Conservation (phyloP, 441 rosid genomes). For the Erysimum cheiri region DNA sequence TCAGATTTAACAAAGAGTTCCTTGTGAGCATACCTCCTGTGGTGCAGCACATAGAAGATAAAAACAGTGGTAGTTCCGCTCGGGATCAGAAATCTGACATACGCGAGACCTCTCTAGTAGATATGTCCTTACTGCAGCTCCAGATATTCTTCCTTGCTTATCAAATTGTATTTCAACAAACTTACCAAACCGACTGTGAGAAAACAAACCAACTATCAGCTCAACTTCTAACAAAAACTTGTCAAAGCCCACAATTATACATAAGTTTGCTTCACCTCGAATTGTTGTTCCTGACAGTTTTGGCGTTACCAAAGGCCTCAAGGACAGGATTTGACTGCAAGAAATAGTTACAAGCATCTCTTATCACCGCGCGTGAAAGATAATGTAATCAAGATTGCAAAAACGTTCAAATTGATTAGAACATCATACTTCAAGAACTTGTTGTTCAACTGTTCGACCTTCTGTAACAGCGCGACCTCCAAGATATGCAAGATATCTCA, state of each 20-base stretch:
- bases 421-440: constrained; percentile 80
- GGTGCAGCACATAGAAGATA: constrained; percentile 99
- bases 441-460: constrained; percentile 91
- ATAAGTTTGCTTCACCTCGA: constrained; percentile 60
- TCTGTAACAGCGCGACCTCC: constrained; percentile 93
- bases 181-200: constrained; percentile 90
- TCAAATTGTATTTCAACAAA: constrained; percentile 99
- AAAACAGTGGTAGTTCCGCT: constrained; percentile 95
- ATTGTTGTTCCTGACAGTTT: constrained; percentile 89
- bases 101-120: constrained; percentile 96
- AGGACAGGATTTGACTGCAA: constrained; percentile 90
- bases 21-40: constrained; percentile 65
- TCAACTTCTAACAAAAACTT: not conserved
- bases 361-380: not conserved
- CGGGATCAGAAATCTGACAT: constrained; percentile 93
- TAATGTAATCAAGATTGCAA: not conserved
- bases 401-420: not conserved
- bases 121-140: constrained; percentile 60
- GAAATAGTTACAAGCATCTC: constrained; percentile 3
- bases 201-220: not conserved
- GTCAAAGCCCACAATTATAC: not conserved
- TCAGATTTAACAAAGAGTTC: not conserved
- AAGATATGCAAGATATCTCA: constrained; percentile 91
- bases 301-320: constrained; percentile 91
- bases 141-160: constrained; percentile 97